Conservation (phyloP, 192 early-diverging fungal species). For the Backusella australiensis region DNA sequence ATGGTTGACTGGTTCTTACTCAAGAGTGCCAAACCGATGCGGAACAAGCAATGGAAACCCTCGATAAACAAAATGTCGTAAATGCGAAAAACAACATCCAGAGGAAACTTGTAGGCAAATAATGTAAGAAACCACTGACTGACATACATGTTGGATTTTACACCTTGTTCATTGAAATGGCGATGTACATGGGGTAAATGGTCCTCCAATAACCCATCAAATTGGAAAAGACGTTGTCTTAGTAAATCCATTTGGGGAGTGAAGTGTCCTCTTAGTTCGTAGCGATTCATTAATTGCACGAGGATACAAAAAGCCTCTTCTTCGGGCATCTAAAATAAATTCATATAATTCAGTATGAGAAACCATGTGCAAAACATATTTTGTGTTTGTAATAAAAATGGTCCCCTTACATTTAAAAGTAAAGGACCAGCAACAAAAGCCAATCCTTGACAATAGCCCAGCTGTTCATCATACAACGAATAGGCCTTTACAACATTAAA, state of each 20-base stretch:
- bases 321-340: constrained; percentile 79
- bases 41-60: constrained; percentile 81
- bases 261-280: constrained; percentile 86
- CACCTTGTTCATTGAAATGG: constrained; percentile 81
- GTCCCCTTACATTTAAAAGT: constrained; percentile 73
- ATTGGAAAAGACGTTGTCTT: constrained; percentile 84
- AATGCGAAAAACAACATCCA: constrained; percentile 85
- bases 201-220: constrained; percentile 84
- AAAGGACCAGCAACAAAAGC: constrained; percentile 91
- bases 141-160: constrained; percentile 91
- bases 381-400: not conserved
- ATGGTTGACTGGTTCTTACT: constrained; percentile 16
- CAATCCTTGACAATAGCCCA: constrained; percentile 98
- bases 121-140: constrained; percentile 99
- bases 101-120: constrained; percentile 97
- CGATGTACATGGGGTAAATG: constrained; percentile 71
- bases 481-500: constrained; percentile 95
- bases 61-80: constrained; percentile 93
- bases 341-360: not conserved
- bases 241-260: constrained; percentile 86
- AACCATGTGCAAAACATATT: not conserved
- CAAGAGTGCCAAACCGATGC: constrained; percentile 54
- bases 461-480: constrained; percentile 84
- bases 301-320: constrained; percentile 95
- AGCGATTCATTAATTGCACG: constrained; percentile 87